These are phyloP conservation scores for Blastocystis sp. DNA, from an alignment of 352 stramenopile species.

Conservation along the genomic window DNA sequence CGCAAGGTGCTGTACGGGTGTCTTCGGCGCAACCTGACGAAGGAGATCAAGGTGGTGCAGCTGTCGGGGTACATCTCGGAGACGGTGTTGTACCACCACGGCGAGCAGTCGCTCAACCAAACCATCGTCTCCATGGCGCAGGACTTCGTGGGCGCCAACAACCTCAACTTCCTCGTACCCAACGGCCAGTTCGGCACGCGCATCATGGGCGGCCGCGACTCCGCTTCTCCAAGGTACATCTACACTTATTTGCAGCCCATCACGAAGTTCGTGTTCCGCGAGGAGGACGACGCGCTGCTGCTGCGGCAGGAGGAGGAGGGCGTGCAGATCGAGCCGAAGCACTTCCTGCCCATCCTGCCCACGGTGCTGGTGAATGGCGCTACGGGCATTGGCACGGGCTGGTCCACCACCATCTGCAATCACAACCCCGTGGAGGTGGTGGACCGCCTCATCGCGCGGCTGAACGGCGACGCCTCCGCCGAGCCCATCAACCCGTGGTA, in stretches of 20 bases:
- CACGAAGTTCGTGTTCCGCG: slow-evolving; percentile 91
- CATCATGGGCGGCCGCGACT: slow-evolving; percentile 94
- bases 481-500: slow-evolving; percentile 88
- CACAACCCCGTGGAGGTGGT: slow-evolving; percentile 93
- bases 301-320: slow-evolving; percentile 95
- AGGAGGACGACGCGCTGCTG: slow-evolving; percentile 93
- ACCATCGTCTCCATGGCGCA: slow-evolving; percentile 99
- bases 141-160: slow-evolving; percentile 94
- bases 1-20: slow-evolving; percentile 75
- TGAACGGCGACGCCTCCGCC: slow-evolving; percentile 76
- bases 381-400: slow-evolving; percentile 97
- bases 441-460: slow-evolving; percentile 83
- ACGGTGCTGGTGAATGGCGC: slow-evolving; percentile 94
- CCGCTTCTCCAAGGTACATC: slow-evolving; percentile 92
- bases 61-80: slow-evolving; percentile 83
- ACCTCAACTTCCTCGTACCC: slow-evolving; percentile 92
- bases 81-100: slow-evolving; percentile 91
- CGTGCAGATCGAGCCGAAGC: slow-evolving; percentile 90
- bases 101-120: slow-evolving; percentile 90
- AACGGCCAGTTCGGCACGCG: slow-evolving; percentile 97
- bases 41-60: slow-evolving; percentile 98
- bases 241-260: slow-evolving; percentile 93
- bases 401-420: slow-evolving; percentile 89
- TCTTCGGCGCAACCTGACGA: slow-evolving; percentile 84
- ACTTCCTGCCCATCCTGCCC: slow-evolving; percentile 93